Conservation (phyloP, 2,329 filamentous ascomycete species). For the Colletotrichum neosansevieriae region DNA sequence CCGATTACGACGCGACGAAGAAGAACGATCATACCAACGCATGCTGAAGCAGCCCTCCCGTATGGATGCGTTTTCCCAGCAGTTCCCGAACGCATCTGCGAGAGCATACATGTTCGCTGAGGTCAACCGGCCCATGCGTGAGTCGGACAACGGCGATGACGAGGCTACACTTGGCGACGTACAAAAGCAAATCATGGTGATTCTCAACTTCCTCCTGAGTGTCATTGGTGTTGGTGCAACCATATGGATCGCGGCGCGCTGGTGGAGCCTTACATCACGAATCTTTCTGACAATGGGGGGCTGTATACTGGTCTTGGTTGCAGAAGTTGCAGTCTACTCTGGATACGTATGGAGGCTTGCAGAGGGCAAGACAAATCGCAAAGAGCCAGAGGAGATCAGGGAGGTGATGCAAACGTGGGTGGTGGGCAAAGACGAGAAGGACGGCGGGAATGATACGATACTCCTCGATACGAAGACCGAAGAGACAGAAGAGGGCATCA, state of each 20-base stretch:
- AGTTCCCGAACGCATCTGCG: constrained; percentile 64
- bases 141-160: constrained; percentile 67
- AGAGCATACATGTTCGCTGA: constrained; percentile 67
- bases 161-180: constrained; percentile 78
- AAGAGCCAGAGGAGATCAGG: constrained; percentile 72
- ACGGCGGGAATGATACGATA: constrained; percentile 7
- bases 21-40: constrained; percentile 83
- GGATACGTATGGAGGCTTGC: constrained; percentile 79
- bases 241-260: constrained; percentile 81
- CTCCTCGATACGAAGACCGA: constrained; percentile 25
- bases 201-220: constrained; percentile 90
- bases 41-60: constrained; percentile 75
- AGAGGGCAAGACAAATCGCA: constrained; percentile 74
- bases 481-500: constrained; percentile 32
- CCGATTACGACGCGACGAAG: constrained; percentile 83
- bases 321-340: constrained; percentile 82
- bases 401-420: constrained; percentile 81
- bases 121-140: constrained; percentile 60
- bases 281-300: constrained; percentile 79
- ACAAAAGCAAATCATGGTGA: constrained; percentile 84
- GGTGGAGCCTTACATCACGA: constrained; percentile 79
- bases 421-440: constrained; percentile 56
- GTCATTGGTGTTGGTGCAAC: constrained; percentile 83
- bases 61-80: constrained; percentile 70
- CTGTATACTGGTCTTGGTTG: constrained; percentile 76